Percentiles rank a stretch among this genome's conserved stretches.
phyloP scores from a whole-genome alignment of 2,329 filamentous ascomycete species.

The Ramularia endophylla region DNA sequence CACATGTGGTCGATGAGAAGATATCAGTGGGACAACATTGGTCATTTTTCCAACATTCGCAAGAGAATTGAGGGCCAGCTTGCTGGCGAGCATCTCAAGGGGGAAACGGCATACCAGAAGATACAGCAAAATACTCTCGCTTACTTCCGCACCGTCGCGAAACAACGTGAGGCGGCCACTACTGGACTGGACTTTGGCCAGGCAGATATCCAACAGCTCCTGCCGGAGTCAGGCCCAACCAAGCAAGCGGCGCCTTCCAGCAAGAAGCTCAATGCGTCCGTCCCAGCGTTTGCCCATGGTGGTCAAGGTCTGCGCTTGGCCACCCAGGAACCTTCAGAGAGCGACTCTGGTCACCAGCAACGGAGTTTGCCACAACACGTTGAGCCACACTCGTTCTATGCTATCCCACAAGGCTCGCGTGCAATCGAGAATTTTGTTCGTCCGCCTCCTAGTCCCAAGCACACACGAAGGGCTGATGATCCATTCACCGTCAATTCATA shows the following conservation, averaged over 20 bases:
- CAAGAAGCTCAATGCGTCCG: too few relatives aligned
- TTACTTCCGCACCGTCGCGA: slow-evolving; percentile 39
- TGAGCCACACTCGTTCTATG: slow-evolving; percentile 1
- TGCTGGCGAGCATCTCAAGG: slow-evolving; percentile 35
- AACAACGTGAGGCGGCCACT: slow-evolving; percentile 32
- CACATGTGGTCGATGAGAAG: slow-evolving; percentile 40
- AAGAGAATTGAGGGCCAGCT: slow-evolving; percentile 41
- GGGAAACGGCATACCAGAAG: slow-evolving; percentile 29
- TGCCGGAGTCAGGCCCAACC: slow-evolving; percentile 20
- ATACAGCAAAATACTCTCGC: slow-evolving; percentile 33
- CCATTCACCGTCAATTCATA: neutral
- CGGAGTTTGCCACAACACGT: neutral
- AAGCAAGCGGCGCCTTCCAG: neutral
- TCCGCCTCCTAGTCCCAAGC: too few relatives aligned
- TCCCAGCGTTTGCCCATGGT: too few relatives aligned
- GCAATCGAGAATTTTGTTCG: neutral
- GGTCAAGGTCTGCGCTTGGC: too few relatives aligned
- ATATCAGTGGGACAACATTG: slow-evolving; percentile 42
- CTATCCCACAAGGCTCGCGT: neutral
- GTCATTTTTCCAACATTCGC: slow-evolving; percentile 37
- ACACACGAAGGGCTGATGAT: neutral
- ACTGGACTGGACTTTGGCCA: slow-evolving; percentile 27
- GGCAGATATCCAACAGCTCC: slow-evolving; percentile 26
- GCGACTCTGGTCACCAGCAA: slow-evolving; percentile 1
- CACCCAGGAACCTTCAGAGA: too few relatives aligned